Percentiles rank a stretch among this genome's conserved stretches.
phyloP scores from a whole-genome alignment of 208 protist species.

The Porcisia deanei region DNA sequence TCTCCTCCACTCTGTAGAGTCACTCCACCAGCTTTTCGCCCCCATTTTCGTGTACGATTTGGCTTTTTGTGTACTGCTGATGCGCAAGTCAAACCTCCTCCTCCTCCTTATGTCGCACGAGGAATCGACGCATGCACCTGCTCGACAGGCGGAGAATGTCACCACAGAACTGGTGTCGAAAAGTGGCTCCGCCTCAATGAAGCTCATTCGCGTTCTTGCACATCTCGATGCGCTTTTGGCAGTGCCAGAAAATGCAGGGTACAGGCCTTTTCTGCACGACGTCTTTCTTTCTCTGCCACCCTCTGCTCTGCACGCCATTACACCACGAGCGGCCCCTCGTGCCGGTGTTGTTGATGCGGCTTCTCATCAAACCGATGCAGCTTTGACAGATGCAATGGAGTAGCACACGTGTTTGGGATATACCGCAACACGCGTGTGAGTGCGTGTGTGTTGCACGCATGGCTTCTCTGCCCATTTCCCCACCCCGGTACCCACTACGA shows the following conservation, averaged over 20 bases:
- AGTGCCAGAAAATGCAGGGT: slow-evolving; percentile 44
- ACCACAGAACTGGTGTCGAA: background rate
- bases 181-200: background rate
- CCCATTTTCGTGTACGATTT: slow-evolving; percentile 31
- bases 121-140: background rate
- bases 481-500: background rate
- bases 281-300: slow-evolving; percentile 53
- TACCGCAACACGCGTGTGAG: background rate
- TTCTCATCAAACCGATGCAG: background rate
- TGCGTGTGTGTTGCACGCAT: background rate
- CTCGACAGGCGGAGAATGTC: background rate
- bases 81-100: slow-evolving; percentile 51
- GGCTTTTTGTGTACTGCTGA: slow-evolving; percentile 53
- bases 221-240: slow-evolving; percentile 34
- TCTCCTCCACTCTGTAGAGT: slow-evolving; percentile 33
- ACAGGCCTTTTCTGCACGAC: slow-evolving; percentile 55
- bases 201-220: slow-evolving; percentile 19
- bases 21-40: slow-evolving; percentile 38
- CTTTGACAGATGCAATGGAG: background rate
- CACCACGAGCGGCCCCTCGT: background rate
- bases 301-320: slow-evolving; percentile 16
- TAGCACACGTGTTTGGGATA: background rate
- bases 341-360: background rate
- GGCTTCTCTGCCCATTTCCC: background rate
- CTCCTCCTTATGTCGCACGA: slow-evolving; percentile 21